Base-by-base conservation (phyloP, 768 basidiomycete species). In the Boletus rufocinnamomeus region DNA sequence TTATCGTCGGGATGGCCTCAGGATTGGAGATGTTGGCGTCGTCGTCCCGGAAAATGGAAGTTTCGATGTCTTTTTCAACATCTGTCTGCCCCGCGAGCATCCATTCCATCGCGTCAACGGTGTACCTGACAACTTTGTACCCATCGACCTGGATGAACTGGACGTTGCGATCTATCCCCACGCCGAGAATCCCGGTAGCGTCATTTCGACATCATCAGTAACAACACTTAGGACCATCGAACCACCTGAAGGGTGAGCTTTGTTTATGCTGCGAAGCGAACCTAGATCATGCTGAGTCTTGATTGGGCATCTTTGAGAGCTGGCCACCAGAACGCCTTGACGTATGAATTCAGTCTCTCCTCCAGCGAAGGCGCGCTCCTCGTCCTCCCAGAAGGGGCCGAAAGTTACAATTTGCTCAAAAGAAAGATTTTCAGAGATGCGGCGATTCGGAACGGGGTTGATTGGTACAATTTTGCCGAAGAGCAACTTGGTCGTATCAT, bases 21-120 rank as follows among this genome's bases (percentile, higher is more conserved):
- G 55, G 44, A 73, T 76, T 32, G 75, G 76, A 2, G 75, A 77
- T 54, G 70, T 77, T 4, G 74, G 74, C 16, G 63, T 75, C 35
- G 37, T 77, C 30, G 67, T 54, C 25, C 38, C 69, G 3, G 65
- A 64, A 25, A 63, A 66, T 38, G 75, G 75, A 37, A 63, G 62
- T 9, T 77, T 77, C 40, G 69, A 71, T 50, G 72, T 73, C 55
- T 67, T 75, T 2, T 77, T 77, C 63, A 77, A 74, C 51, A 71
- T 77, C 6, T 71, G 68, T 44, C 62, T 73, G 6, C 64, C 73
- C 41, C 70, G 68, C 19, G 66, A 73, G 19, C 72, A 77, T 44
- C 47, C 64, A 1, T 60, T 55, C 11, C 54, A 61, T 13, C 53
- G 44, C 27, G 25, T 48, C 55, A 53, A 57, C 3, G 62, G 63